These are phyloP conservation scores for Globisporangium abappressorium DNA, from an alignment of 352 stramenopile genomes.

Conservation along the genomic window DNA sequence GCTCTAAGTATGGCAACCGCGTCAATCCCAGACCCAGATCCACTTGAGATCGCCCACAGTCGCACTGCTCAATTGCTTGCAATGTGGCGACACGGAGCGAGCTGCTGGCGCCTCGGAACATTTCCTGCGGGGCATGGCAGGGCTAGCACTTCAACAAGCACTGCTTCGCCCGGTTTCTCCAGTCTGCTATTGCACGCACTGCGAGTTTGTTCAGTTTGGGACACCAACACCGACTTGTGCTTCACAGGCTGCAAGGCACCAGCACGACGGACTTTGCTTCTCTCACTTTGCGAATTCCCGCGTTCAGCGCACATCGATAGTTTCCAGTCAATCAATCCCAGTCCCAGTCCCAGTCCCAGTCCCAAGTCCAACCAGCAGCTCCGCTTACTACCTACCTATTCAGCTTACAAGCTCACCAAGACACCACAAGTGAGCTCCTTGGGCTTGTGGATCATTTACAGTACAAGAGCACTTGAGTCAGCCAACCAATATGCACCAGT, in stretches of 20 bases:
- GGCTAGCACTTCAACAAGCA: slow-evolving; percentile 1
- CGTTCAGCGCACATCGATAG: neutral
- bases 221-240: neutral
- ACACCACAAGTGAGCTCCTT: neutral
- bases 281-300: neutral
- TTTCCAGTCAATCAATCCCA: neutral
- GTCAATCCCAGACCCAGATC: neutral
- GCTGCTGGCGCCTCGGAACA: slow-evolving; percentile 5
- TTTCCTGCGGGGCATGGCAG: neutral
- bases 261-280: neutral
- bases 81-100: neutral
- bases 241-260: neutral
- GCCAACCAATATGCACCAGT: neutral
- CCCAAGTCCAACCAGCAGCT: neutral
- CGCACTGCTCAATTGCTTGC: neutral
- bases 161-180: neutral
- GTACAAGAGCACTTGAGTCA: neutral
- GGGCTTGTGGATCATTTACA: neutral
- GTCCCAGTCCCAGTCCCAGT: neutral
- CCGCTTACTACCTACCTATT: neutral
- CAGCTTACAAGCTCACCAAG: neutral
- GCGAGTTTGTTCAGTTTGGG: neutral
- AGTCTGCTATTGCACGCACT: neutral
- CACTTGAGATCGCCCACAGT: neutral
- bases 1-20: neutral